Evolutionary conservation across 2,329 filamentous ascomycete genomes (phyloP).

Genomic region (Ilyonectria mors-panacis): DNA sequence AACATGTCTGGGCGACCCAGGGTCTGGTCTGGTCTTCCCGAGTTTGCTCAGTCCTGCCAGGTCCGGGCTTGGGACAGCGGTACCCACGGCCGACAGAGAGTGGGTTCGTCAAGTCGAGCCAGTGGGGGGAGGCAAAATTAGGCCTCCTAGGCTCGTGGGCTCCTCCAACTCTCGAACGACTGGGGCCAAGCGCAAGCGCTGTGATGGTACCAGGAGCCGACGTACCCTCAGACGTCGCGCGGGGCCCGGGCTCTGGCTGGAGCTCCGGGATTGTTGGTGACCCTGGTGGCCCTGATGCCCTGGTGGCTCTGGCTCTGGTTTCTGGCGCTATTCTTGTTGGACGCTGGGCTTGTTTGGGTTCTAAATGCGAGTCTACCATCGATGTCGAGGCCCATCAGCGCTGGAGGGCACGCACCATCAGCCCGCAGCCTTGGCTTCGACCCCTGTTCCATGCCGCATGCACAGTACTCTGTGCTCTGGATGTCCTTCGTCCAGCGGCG

Average conservation of each 20-base stretch:
- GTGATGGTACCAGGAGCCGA: constrained; percentile 45
- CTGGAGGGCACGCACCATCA: constrained; percentile 20
- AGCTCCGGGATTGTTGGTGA: constrained; percentile 3
- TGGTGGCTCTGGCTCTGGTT: constrained; percentile 13
- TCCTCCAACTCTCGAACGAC: constrained; percentile 36
- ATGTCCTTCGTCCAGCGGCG: constrained; percentile 5
- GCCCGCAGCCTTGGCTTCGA: constrained; percentile 14
- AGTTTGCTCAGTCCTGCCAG: constrained; percentile 37
- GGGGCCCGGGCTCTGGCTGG: constrained; percentile 22
- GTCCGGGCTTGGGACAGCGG: constrained; percentile 40
- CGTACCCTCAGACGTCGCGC: constrained; percentile 35
- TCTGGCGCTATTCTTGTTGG: constrained; percentile 20
- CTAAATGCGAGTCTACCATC: constrained; percentile 17
- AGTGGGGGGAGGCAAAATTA: constrained; percentile 29
- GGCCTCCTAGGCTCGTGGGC: constrained; percentile 16
- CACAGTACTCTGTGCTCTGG: neutral
- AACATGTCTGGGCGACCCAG: constrained; percentile 13
- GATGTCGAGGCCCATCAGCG: constrained; percentile 12
- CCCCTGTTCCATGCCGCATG: constrained; percentile 13
- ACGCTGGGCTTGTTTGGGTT: constrained; percentile 27
- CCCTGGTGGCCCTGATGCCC: constrained; percentile 9
- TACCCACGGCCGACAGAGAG: constrained; percentile 33
- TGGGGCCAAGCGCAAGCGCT: constrained; percentile 35
- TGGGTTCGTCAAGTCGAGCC: constrained; percentile 35
- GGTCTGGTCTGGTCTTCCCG: constrained; percentile 25